These are phyloP conservation scores for Tolypocladium album DNA, from an alignment of 2,329 filamentous ascomycete species.

Conservation along the genomic window DNA sequence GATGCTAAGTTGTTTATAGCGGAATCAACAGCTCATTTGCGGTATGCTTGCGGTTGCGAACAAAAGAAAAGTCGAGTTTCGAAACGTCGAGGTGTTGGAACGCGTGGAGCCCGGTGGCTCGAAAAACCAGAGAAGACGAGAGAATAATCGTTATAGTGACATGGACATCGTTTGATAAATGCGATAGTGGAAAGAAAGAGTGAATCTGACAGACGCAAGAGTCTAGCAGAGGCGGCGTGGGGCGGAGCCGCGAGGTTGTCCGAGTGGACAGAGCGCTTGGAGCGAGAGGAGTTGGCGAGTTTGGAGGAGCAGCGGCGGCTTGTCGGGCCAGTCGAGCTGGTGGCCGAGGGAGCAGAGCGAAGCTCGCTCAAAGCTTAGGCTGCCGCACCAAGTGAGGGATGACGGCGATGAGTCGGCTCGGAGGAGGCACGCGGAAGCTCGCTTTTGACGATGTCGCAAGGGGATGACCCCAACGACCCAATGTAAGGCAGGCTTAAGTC, in stretches of 20 bases:
- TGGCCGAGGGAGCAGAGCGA: conserved; percentile 14
- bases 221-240: conserved; percentile 13
- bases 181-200: conserved; percentile 11
- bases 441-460: conserved; percentile 6
- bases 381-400: conserved; percentile 10
- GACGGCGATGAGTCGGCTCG: conserved; percentile 10
- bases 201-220: conserved; percentile 12
- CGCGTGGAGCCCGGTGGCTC: conserved; percentile 18
- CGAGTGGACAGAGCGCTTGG: neutral
- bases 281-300: neutral
- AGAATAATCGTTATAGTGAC: conserved; percentile 32
- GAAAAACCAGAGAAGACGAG: conserved; percentile 19
- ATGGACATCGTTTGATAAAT: conserved; percentile 23
- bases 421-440: conserved; percentile 4
- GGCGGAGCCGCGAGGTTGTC: conserved; percentile 15
- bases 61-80: conserved; percentile 24
- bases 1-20: conserved; percentile 16
- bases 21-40: conserved; percentile 32
- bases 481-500: conserved; percentile 1
- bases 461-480: conserved; percentile 15
- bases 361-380: conserved; percentile 16
- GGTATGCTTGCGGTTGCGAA: conserved; percentile 19
- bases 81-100: conserved; percentile 19
- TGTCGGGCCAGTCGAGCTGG: conserved; percentile 16
- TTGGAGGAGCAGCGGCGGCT: conserved; percentile 12